Evolutionary conservation across 2,329 filamentous ascomycete species (phyloP), one percentile per base, ranked within the genome.

Genomic region (Nemania abortiva): DNA sequence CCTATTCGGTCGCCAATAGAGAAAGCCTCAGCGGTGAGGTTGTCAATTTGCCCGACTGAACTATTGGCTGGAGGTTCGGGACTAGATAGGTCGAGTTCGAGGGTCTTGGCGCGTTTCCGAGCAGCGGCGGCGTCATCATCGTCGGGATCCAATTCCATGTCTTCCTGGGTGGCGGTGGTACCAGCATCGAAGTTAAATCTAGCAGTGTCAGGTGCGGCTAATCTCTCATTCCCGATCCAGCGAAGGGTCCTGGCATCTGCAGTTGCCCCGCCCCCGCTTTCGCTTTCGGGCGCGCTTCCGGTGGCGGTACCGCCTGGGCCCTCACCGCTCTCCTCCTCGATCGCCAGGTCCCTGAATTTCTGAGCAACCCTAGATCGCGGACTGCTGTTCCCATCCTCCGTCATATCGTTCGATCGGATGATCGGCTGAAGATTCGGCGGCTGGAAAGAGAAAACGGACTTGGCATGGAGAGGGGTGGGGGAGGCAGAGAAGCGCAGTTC

Each of bases 281-380:
- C 74, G 63, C n/a, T n/a, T n/a, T n/a, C n/a, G n/a, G 78, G 75
- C 73, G 76, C 47, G 15, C 60, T 60, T 37, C 60, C 67, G 62
- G 39, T 20, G 49, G 29, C 59, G 52, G 37, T 42, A 58, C 47
- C 57, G 50, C 65, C 49, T 9, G 13, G 49, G 55, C 39, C 60
- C 59, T 71, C 69, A 53, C 57, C 42, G 42, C 56, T n/a, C n/a
- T n/a, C 54, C 34, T 68, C 69, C 18, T 63, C 79, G 63, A 89
- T 78, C 15, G 81, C 83, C 59, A 89, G 81, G 65, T 86, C 84
- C 59, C 82, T 81, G 77, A 89, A 88, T 73, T 82, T 82, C 75
- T 85, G 84, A 47, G 84, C 85, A 49, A 89, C 85, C 63, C 79
- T 83, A 50, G 84, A 84, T 63, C 84, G 82, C n/a, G 87, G 86